phyloP scores from a whole-genome alignment of 2,329 filamentous ascomycete species.

The Raffaelea deltoideospora region DNA sequence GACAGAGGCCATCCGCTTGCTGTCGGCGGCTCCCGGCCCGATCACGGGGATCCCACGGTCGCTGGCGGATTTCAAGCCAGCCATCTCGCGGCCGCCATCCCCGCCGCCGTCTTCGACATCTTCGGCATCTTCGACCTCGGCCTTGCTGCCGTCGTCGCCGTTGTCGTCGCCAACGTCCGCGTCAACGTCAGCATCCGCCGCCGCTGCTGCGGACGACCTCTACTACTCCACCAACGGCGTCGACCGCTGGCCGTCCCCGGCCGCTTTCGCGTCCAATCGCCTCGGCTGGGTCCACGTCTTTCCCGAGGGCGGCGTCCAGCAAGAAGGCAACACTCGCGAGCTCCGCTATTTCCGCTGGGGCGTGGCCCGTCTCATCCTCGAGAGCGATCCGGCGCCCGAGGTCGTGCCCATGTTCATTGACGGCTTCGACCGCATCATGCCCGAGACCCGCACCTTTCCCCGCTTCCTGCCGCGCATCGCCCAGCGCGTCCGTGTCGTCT shows the following conservation, averaged over 20 bases:
- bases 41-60: too few species aligned
- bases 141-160: neutral
- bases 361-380: constrained; percentile 76
- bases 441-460: constrained; percentile 65
- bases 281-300: constrained; percentile 90
- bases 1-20: constrained; percentile 67
- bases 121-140: neutral
- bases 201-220: constrained; percentile 20
- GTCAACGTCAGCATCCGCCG: neutral
- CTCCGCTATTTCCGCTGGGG: constrained; percentile 99
- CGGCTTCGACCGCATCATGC: constrained; percentile 77
- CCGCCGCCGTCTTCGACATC: constrained; percentile 18
- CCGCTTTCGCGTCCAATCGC: constrained; percentile 52
- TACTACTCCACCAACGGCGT: constrained; percentile 53
- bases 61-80: too few species aligned
- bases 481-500: constrained; percentile 55
- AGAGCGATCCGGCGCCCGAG: constrained; percentile 69
- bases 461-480: constrained; percentile 65
- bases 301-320: constrained; percentile 88
- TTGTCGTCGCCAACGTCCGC: constrained; percentile 2
- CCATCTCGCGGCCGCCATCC: too few species aligned
- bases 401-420: constrained; percentile 92
- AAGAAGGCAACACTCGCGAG: constrained; percentile 58
- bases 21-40: too few species aligned
- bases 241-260: constrained; percentile 56